phyloP scores from a whole-genome alignment of 306 rosid species.

The Castanospermum australe region DNA sequence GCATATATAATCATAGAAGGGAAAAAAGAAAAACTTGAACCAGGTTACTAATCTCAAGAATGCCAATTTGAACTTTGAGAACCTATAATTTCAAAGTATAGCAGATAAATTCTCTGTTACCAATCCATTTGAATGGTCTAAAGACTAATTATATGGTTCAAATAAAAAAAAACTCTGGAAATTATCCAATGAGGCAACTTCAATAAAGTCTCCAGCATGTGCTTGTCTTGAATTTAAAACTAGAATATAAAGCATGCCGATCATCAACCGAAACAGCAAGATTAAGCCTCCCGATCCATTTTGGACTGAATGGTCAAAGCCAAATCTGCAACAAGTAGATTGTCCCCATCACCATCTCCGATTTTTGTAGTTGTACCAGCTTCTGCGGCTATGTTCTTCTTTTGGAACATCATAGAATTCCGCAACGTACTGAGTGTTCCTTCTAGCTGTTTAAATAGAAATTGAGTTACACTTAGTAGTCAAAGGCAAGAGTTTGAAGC shows the following conservation, averaged over 20 bases:
- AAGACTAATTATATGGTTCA: not conserved
- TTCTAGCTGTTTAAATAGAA: slow-evolving; percentile 45
- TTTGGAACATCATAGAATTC: slow-evolving; percentile 50
- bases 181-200: not conserved
- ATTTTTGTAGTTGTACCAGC: not conserved
- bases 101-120: not conserved
- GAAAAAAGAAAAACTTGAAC: too few relatives aligned
- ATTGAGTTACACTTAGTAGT: not conserved
- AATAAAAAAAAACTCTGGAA: not conserved
- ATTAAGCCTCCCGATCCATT: not conserved
- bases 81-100: not conserved
- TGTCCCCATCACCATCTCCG: not conserved
- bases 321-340: not conserved
- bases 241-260: not conserved
- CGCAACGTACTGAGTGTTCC: slow-evolving; percentile 44
- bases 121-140: not conserved
- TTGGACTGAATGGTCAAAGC: not conserved
- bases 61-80: not conserved
- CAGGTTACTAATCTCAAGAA: not conserved
- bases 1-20: too few relatives aligned
- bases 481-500: not conserved
- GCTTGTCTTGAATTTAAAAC: not conserved
- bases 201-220: not conserved
- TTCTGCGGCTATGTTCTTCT: slow-evolving; percentile 38
- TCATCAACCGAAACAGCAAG: not conserved